phyloP scores from a whole-genome alignment of 306 rosid species.

The Carpinus viminea region DNA sequence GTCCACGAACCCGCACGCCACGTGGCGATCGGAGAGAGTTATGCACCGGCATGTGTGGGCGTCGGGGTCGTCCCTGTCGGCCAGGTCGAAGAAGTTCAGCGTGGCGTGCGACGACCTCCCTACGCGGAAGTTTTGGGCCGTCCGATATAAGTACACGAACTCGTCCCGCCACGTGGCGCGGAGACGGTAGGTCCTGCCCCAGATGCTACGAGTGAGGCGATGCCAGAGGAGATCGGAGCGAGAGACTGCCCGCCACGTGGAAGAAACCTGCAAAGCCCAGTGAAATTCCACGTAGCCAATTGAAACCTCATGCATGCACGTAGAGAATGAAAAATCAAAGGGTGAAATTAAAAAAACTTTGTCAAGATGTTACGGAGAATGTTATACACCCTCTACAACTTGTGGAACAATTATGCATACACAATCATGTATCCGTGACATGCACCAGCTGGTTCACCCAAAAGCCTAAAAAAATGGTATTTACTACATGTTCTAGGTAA shows the following conservation, averaged over 20 bases:
- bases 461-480: no score
- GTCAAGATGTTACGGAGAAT: no score
- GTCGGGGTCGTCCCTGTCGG: constrained; percentile 38
- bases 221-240: constrained; percentile 70
- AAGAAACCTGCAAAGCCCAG: constrained; percentile 63
- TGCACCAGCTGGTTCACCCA: no score
- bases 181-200: constrained; percentile 55
- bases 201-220: constrained; percentile 46
- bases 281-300: neutral
- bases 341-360: no score
- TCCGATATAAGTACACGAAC: constrained; percentile 64
- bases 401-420: no score
- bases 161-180: constrained; percentile 69
- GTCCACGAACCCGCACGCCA: constrained; percentile 81
- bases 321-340: no score
- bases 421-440: no score
- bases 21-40: constrained; percentile 59
- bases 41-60: constrained; percentile 70
- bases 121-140: constrained; percentile 50
- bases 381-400: no score
- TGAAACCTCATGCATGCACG: neutral
- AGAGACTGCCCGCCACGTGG: constrained; percentile 79
- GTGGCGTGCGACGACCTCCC: constrained; percentile 17
- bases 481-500: no score
- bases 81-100: constrained; percentile 40